These are phyloP conservation scores for Grifola frondosa DNA, from an alignment of 1,284 basidiomycete genomes.

Conservation along the genomic window DNA sequence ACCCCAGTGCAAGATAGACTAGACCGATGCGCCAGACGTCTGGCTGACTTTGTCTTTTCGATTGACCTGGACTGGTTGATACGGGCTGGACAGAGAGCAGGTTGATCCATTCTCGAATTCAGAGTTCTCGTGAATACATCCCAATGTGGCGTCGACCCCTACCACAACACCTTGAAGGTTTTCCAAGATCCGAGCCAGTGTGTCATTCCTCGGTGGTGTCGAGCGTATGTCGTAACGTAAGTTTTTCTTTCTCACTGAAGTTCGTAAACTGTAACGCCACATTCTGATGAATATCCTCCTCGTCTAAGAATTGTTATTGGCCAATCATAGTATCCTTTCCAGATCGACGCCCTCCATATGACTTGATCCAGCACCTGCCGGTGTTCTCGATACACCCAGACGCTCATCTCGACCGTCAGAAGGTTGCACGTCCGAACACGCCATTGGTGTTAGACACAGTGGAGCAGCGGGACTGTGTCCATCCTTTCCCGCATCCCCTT, in stretches of 20 bases:
- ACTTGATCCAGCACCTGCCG: no score
- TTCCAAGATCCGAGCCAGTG: slow-evolving; percentile 16
- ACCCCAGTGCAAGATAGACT: slow-evolving; percentile 19
- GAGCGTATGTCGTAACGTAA: slow-evolving; percentile 17
- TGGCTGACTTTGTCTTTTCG: slow-evolving; percentile 10
- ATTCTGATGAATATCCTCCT: slow-evolving; percentile 28
- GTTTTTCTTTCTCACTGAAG: slow-evolving; percentile 13
- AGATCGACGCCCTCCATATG: no score
- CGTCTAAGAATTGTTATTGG: no score
- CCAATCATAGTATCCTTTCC: no score
- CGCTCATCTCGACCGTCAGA: slow-evolving; percentile 19
- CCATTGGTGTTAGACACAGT: slow-evolving; percentile 20
- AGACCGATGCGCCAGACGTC: slow-evolving; percentile 17
- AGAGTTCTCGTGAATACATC: not conserved
- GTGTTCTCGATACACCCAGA: slow-evolving; percentile 11
- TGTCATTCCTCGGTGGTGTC: slow-evolving; percentile 10
- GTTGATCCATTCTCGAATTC: no score
- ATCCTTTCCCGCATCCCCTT: slow-evolving; percentile 5
- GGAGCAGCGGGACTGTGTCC: slow-evolving; percentile 8
- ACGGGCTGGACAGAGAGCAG: slow-evolving; percentile 9
- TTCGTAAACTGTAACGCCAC: slow-evolving; percentile 30
- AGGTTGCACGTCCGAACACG: slow-evolving; percentile 16
- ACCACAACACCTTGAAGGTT: slow-evolving; percentile 3
- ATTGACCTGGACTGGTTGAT: slow-evolving; percentile 4
- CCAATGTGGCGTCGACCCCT: slow-evolving; percentile 8